Conservation (phyloP, 2,329 filamentous ascomycete species). For the Xylaria hypoxylon region DNA sequence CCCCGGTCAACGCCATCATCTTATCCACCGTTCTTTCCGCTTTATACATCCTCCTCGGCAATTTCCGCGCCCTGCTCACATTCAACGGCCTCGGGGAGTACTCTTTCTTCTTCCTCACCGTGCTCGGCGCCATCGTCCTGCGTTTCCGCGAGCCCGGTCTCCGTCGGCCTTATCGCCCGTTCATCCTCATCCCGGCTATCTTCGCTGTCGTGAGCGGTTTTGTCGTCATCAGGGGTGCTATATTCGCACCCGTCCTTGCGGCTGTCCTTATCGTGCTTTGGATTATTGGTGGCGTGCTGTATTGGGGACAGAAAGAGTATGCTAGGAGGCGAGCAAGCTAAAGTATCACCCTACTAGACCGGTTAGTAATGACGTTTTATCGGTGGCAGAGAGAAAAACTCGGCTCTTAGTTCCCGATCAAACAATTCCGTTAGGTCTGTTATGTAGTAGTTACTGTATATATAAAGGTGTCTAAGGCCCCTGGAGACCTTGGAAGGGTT, state of each 20-base stretch:
- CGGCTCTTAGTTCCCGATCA: too few species aligned
- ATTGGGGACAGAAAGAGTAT: conserved; percentile 47
- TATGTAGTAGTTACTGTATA: too few species aligned
- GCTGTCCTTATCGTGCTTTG: conserved; percentile 64
- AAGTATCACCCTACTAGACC: not conserved
- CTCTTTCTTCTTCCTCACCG: conserved; percentile 73
- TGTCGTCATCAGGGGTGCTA: conserved; percentile 68
- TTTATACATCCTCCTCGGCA: conserved; percentile 70
- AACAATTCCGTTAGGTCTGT: too few species aligned
- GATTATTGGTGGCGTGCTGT: conserved; percentile 60
- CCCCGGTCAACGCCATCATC: conserved; percentile 65
- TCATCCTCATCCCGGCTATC: conserved; percentile 60
- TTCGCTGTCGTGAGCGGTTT: conserved; percentile 71
- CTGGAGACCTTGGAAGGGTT: too few species aligned
- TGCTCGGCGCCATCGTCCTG: conserved; percentile 68
- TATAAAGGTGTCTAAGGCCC: too few species aligned
- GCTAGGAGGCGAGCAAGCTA: conserved; percentile 1
- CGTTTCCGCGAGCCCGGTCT: conserved; percentile 67
- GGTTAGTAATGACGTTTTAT: too few species aligned
- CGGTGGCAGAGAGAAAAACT: too few species aligned
- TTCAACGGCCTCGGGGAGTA: conserved; percentile 71
- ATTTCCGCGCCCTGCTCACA: conserved; percentile 70
- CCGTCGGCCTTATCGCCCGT: conserved; percentile 66
- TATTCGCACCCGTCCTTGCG: conserved; percentile 68
- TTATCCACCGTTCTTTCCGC: conserved; percentile 62